Evolutionary conservation across 1,284 basidiomycete species (phyloP).

Genomic region (Moesziomyces globuligerus): DNA sequence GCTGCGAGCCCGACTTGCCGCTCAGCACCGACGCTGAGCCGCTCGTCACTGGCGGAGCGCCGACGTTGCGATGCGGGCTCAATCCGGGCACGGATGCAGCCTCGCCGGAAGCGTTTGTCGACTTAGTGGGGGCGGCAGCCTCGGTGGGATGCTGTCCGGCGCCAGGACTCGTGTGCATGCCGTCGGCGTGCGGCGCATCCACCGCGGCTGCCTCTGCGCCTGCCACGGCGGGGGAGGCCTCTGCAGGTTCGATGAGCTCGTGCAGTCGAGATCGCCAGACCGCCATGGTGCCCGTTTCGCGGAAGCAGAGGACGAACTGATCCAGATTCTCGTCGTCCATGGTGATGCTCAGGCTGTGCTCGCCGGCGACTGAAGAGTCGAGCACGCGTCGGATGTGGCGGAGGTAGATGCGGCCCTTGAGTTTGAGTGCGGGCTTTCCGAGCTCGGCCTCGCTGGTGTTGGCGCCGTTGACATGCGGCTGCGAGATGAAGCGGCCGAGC

Average conservation of each 20-base stretch:
- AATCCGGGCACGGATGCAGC: conserved; percentile 4
- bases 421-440: conserved; percentile 79
- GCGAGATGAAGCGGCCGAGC: conserved; percentile 76
- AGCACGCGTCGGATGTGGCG: conserved; percentile 88
- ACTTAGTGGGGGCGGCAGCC: conserved; percentile 9
- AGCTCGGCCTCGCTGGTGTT: conserved; percentile 8
- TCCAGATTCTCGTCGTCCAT: conserved; percentile 94
- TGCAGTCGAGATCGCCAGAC: conserved; percentile 76
- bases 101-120: background rate
- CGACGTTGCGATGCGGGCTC: conserved; percentile 14
- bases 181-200: background rate
- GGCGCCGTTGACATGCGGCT: conserved; percentile 62
- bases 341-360: conserved; percentile 88
- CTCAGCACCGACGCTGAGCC: conserved; percentile 43
- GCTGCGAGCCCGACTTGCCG: conserved; percentile 48
- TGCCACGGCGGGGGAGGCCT: conserved; percentile 9
- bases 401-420: conserved; percentile 94
- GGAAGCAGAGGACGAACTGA: conserved; percentile 92
- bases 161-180: background rate
- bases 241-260: conserved; percentile 31
- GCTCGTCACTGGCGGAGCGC: conserved; percentile 15
- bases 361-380: conserved; percentile 78
- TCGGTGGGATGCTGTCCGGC: conserved; percentile 1
- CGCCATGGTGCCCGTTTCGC: conserved; percentile 85
- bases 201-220: background rate